Conservation (phyloP, 2,329 filamentous ascomycete genomes). For the Venturia effusa region DNA sequence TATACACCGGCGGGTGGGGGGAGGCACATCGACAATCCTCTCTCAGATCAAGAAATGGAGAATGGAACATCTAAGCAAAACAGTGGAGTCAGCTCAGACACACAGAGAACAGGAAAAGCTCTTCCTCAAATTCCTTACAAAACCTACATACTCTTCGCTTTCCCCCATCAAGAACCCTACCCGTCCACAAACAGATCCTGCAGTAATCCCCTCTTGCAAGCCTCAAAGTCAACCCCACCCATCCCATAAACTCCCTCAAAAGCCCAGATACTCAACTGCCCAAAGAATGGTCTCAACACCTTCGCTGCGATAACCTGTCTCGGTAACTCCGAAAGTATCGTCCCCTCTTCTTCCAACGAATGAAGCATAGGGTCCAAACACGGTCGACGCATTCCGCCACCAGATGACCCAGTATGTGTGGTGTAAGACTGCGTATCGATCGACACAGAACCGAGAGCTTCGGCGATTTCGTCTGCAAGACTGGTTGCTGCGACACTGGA, state of each 20-base stretch:
- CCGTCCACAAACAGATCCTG: slow-evolving; percentile 59
- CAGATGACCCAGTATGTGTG: slow-evolving; percentile 20
- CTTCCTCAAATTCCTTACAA: not conserved
- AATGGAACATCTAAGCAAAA: too few species aligned
- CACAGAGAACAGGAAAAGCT: not conserved
- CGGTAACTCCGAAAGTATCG: slow-evolving; percentile 37
- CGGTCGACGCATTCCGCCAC: slow-evolving; percentile 15
- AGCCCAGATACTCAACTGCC: slow-evolving; percentile 79
- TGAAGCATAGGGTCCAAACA: slow-evolving; percentile 33
- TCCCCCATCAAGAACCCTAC: not conserved
- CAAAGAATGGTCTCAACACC: slow-evolving; percentile 79
- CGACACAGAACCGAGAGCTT: slow-evolving; percentile 48
- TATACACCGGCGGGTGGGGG: too few species aligned
- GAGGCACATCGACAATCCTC: too few species aligned
- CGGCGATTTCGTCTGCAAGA: slow-evolving; percentile 74
- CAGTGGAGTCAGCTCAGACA: not conserved
- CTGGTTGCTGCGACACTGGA: slow-evolving; percentile 58
- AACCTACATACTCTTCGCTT: not conserved
- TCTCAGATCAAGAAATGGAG: too few species aligned
- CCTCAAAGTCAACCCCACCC: slow-evolving; percentile 54
- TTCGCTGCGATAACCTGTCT: slow-evolving; percentile 58
- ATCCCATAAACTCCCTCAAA: slow-evolving; percentile 92
- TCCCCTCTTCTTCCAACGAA: slow-evolving; percentile 15
- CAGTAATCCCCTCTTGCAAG: slow-evolving; percentile 53
- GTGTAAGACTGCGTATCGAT: slow-evolving; percentile 19